phyloP scores from a whole-genome alignment of 2,329 filamentous ascomycete species.

The Alternaria triticina region DNA sequence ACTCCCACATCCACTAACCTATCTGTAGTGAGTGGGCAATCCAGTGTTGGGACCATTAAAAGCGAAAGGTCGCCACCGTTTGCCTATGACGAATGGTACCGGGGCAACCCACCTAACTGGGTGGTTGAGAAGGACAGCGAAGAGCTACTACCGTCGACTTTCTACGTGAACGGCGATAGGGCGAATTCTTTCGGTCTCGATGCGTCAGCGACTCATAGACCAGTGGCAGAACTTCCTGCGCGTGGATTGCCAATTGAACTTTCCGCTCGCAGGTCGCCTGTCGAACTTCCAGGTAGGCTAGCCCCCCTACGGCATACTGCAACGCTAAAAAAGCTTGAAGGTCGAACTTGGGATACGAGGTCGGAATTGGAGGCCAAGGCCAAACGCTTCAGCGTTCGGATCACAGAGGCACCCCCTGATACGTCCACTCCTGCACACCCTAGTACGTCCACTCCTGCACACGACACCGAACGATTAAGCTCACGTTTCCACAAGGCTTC shows the following conservation, averaged over 20 bases:
- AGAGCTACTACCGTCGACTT: background rate
- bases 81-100: background rate
- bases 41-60: background rate
- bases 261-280: background rate
- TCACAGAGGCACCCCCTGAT: background rate
- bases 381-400: background rate
- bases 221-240: background rate
- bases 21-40: background rate
- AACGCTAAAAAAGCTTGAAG: constrained; percentile 6
- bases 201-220: background rate
- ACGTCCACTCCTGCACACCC: background rate
- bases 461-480: background rate
- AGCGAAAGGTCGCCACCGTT: background rate
- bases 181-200: background rate
- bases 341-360: background rate
- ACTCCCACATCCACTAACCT: background rate
- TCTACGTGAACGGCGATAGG: background rate
- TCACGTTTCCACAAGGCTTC: constrained; percentile 11
- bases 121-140: background rate
- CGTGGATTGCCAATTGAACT: background rate
- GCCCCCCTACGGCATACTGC: background rate
- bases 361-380: background rate
- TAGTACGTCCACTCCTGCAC: background rate
- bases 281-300: background rate
- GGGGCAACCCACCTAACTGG: no score